Base-by-base conservation (phyloP, 257 asterid species). In the Agastache rugosa region DNA sequence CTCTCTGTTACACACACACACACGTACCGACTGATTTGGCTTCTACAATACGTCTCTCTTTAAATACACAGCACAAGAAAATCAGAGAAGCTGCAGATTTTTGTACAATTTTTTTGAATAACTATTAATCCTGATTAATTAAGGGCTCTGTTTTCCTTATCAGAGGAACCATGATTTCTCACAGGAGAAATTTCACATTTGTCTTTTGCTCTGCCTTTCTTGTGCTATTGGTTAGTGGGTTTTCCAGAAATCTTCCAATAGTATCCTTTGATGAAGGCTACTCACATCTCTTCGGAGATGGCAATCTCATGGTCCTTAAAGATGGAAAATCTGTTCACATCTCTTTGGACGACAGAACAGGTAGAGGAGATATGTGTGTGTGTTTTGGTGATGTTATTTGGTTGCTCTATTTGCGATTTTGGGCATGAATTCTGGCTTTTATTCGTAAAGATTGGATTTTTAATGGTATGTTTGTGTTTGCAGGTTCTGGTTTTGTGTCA, bases 401-500 rank as follows among this genome's bases (percentile, higher is more conserved):
- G 55, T 41, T 47, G 2, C 63, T 59, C 6, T 20, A 20, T 20
- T 0, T 27, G 3, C 48, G 10, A 17, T 74, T 60, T 69, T 34
- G 14, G 37, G 54, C 53, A 15, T 41, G 5, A 34, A 70, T 53
- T 50, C 56, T 63, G 66, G 67, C 3, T 65, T 41, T 69, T 8
- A 45, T 31, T 17, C 42, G 63, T 65, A 35, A 71, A 53, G 77
- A 74, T 71, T 72, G 23, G 70, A 69, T 73, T 76, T 72, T 81
- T 81, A 11, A 41, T 60, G 17, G 20, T 44, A 63, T 72, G 54
- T 45, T 73, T 42, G 22, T 67, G 63, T 4, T 29, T 74, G 54
- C 82, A 92, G 97, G 97, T 51, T 87, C 97, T 78, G 97, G 97
- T 73, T 92, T 92, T 82, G 89, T 92, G 72, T 92, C 97, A 22